Evolutionary conservation across 2,329 filamentous ascomycete species (phyloP), one percentile per base, ranked within the genome.

Genomic region (Tolypocladium ovalisporum): DNA sequence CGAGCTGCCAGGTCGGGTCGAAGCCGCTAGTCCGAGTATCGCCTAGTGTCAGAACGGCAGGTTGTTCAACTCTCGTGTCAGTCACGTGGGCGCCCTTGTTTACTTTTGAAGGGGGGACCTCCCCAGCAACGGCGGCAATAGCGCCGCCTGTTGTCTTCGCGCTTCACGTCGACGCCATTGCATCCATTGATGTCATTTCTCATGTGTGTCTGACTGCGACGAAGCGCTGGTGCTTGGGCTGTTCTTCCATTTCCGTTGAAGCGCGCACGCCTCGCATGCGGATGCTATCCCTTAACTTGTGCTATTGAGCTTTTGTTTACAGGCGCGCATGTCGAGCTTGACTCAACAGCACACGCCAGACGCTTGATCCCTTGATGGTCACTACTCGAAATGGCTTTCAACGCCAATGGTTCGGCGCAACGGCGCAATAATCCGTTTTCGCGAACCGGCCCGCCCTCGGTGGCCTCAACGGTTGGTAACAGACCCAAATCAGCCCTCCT

Each of bases 401-500:
- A 70, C 59, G 58, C 63, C 61, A 68, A 67, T 58, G 64, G 65
- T 60, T 66, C 69, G 71, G 83, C 86, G 64, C 82, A 87, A 70
- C 89, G 86, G 77, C 86, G 90, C 66, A 88, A 85, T 69, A 93
- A 90, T 74, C 88, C 89, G 19, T 95, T 96, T 70, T 79, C 81
- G 59, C 83, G 90, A 68, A 84, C 84, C 56, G 76, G 79, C 51
- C 87, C 88, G 19, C 80, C 86, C 27, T 88, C 89, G 36, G 81
- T 87, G 47, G 79, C 76, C 54, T 79, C 84, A 39, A 75, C 71
- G 53, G 70, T 71, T 42, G 66, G 73, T 56, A 76, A 78, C 62
- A 74, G 90, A 63, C 89, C 90, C 12, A 92, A 90, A 68, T 96
- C 91, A 3, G 82, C 84, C 58, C 77, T 92, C 58, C 83, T 91